phyloP scores from a whole-genome alignment of 2,329 filamentous ascomycete genomes.

The Alternaria brassicae region DNA sequence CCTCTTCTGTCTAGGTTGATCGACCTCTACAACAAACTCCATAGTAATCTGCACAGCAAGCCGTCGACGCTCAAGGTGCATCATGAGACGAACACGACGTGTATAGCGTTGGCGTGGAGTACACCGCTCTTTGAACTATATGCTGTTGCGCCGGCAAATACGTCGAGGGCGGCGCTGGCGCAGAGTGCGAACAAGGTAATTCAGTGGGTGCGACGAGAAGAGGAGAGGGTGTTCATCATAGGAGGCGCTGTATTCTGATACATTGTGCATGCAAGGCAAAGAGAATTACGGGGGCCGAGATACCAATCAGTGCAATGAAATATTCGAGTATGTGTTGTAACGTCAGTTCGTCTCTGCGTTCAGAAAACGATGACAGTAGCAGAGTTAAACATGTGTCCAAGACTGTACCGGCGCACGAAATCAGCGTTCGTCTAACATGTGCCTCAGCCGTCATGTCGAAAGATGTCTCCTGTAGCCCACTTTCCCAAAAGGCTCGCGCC shows the following conservation, averaged over 20 bases:
- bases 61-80: slow-evolving; percentile 86
- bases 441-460: neutral
- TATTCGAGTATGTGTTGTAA: neutral
- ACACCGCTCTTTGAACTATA: slow-evolving; percentile 94
- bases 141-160: slow-evolving; percentile 82
- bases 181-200: slow-evolving; percentile 88
- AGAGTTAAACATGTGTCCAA: neutral
- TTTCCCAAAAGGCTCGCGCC: neutral
- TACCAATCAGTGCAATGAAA: neutral
- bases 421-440: neutral
- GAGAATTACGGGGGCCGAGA: neutral
- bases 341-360: neutral
- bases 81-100: slow-evolving; percentile 73
- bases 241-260: slow-evolving; percentile 80
- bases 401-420: neutral
- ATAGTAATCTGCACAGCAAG: slow-evolving; percentile 83
- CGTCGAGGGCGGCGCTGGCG: slow-evolving; percentile 70
- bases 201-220: slow-evolving; percentile 89
- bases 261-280: neutral
- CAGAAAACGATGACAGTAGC: neutral
- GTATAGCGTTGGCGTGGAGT: slow-evolving; percentile 85
- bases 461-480: neutral
- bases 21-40: slow-evolving; percentile 83
- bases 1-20: slow-evolving; percentile 54
- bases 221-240: slow-evolving; percentile 94